Base-by-base conservation (phyloP, 495 filamentous ascomycete genomes). In the Lichenothelia convexa region DNA sequence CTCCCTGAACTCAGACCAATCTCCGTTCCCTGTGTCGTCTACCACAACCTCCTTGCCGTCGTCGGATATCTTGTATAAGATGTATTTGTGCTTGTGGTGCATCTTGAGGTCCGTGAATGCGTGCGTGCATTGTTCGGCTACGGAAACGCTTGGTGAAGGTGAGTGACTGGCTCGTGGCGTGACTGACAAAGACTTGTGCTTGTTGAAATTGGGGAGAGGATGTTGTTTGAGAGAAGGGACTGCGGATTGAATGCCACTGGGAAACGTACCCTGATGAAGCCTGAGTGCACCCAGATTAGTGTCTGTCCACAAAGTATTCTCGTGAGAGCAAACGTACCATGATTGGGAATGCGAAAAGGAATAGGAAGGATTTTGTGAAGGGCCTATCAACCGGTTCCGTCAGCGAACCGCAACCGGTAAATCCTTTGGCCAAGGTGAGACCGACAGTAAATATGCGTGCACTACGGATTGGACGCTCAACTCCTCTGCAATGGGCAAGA, bases 41-140 rank as follows among this genome's bases (percentile, higher is more conserved):
- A 94, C 71, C 30, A 79, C 78, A 53, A 94, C 85, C 49, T 78
- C 57, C 60, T 80, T 89, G 74, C 80, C 80, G 70, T 93, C 73
- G 60, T 92, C 83, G 45, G 78, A 70, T 52, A 97, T 76, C 70
- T 93, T 93, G 79, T 75, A 95, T 73, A 97, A 80, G 64, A 97
- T 78, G 65, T 73, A 97, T 65, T 91, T 93, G 66, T 73, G 63
- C 60, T 75, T 75, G 58, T 85, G 83, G 63, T 65, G 72, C 47
- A 86, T 70, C 70, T 92, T 92, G 42, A 97, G 76, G 37, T 93
- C 74, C 56, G 93, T 86, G 74, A 81, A 95, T 42, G 64, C 62
- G 35, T 57, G 56, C 60, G 92, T 65, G 73, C 86, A 93, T 23
- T 93, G 80, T 48, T 73, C 68, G 40, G 63, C 54, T 44, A 95